A percentile compares a stretch with the other conserved stretches of the same genome.
phyloP scores from a whole-genome alignment of 2,329 filamentous ascomycete genomes.

The Alternaria longipes region DNA sequence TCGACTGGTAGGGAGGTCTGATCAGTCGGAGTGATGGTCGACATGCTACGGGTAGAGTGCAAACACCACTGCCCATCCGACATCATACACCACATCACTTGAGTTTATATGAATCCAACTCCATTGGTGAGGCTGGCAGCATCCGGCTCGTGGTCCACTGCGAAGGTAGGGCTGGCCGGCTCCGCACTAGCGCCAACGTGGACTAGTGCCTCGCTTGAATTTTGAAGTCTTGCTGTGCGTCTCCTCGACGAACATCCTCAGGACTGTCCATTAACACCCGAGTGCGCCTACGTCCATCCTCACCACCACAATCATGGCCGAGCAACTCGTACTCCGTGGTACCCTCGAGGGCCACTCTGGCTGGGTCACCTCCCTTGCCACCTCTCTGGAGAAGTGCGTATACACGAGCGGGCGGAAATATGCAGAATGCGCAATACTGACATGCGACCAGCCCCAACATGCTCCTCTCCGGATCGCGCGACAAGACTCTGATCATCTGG shows the following conservation, averaged over 20 bases:
- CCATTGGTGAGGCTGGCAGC: not conserved
- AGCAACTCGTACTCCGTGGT: slow-evolving; percentile 95
- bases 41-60: fast-evolving
- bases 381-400: slow-evolving; percentile 92
- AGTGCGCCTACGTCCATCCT: slow-evolving; percentile 44
- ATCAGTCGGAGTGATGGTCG: not conserved
- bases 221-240: slow-evolving; percentile 19
- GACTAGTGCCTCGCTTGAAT: slow-evolving; percentile 19
- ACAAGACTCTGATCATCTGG: slow-evolving; percentile 99
- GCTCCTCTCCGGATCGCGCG: slow-evolving; percentile 95
- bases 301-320: slow-evolving; percentile 72
- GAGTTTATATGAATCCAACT: not conserved
- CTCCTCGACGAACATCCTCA: slow-evolving; percentile 31
- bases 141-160: not conserved
- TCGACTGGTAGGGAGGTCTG: not conserved
- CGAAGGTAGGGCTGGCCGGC: not conserved
- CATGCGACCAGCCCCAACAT: slow-evolving; percentile 83
- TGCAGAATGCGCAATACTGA: slow-evolving; percentile 43
- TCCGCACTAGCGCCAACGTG: not conserved
- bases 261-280: slow-evolving; percentile 37
- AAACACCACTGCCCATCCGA: not conserved
- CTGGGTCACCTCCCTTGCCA: slow-evolving; percentile 99
- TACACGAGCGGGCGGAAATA: not conserved
- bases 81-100: not conserved
- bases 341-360: slow-evolving; percentile 99